A percentile compares a stretch with the other conserved stretches of the same genome.
Evolutionary conservation across 495 filamentous ascomycete genomes (phyloP).

Genomic region (Ascodesmis nigricans): DNA sequence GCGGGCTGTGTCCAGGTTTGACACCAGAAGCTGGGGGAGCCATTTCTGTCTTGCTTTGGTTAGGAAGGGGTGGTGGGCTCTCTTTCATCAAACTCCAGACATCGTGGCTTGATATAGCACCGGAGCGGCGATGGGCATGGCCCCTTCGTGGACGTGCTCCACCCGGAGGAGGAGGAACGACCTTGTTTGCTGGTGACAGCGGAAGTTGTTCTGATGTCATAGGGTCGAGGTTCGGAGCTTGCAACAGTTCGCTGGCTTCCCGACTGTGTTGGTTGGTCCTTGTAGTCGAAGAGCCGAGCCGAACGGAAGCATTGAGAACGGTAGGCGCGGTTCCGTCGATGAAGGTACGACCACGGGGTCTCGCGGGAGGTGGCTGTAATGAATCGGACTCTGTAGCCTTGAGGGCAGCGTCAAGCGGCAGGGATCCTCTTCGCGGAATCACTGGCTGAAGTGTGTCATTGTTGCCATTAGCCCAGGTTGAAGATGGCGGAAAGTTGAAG

Average conservation of each 20-base stretch:
- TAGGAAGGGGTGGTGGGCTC: constrained; percentile 4
- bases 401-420: constrained; percentile 10
- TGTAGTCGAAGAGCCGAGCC: background rate
- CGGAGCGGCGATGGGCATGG: constrained; percentile 21
- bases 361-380: constrained; percentile 10
- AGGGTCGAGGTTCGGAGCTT: constrained; percentile 4
- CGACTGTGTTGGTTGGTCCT: constrained; percentile 1
- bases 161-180: constrained; percentile 14
- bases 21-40: background rate
- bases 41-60: background rate
- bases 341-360: constrained; percentile 12
- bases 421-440: constrained; percentile 18
- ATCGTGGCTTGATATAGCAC: constrained; percentile 22
- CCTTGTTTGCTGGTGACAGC: constrained; percentile 1
- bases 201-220: background rate
- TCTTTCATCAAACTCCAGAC: constrained; percentile 21
- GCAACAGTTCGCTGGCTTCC: constrained; percentile 3
- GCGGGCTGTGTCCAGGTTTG: background rate
- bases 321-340: constrained; percentile 11
- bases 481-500: constrained; percentile 11
- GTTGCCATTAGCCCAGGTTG: constrained; percentile 3
- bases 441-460: too few species aligned
- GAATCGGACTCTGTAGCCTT: background rate
- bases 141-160: constrained; percentile 16
- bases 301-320: constrained; percentile 16